Conservation (phyloP, 179 eudicot species). For the Corrigiola litoralis region DNA sequence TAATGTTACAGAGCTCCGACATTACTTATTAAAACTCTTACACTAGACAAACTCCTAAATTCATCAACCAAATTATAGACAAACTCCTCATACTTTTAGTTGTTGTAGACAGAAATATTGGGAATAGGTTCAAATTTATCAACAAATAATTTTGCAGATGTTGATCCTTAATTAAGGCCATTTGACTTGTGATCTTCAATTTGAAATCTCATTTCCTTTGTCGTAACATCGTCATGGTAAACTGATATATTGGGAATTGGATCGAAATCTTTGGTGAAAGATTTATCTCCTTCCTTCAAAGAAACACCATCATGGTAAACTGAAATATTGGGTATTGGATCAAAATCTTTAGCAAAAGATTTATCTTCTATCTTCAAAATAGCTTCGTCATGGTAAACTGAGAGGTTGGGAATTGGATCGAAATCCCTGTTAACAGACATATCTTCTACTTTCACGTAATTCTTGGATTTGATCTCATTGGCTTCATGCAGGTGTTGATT, state of each 20-base stretch:
- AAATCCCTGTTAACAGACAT: conserved; percentile 5
- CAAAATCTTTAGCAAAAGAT: conserved; percentile 7
- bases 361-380: background rate
- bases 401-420: conserved; percentile 9
- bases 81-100: background rate
- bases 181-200: background rate
- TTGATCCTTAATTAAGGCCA: background rate
- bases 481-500: background rate
- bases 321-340: conserved; percentile 7
- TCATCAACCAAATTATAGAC: background rate
- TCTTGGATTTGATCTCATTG: background rate
- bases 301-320: conserved; percentile 6
- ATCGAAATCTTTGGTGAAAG: conserved; percentile 17
- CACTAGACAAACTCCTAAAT: background rate
- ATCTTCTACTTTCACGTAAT: background rate
- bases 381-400: conserved; percentile 7
- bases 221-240: conserved; percentile 11
- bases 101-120: conserved; percentile 8
- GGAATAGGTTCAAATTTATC: conserved; percentile 26
- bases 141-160: background rate
- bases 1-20: too few species aligned
- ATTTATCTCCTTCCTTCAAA: background rate
- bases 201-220: background rate
- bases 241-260: conserved; percentile 17
- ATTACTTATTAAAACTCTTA: too few species aligned